Conservation (phyloP, 306 rosid species). For the Glycyrrhiza uralensis region DNA sequence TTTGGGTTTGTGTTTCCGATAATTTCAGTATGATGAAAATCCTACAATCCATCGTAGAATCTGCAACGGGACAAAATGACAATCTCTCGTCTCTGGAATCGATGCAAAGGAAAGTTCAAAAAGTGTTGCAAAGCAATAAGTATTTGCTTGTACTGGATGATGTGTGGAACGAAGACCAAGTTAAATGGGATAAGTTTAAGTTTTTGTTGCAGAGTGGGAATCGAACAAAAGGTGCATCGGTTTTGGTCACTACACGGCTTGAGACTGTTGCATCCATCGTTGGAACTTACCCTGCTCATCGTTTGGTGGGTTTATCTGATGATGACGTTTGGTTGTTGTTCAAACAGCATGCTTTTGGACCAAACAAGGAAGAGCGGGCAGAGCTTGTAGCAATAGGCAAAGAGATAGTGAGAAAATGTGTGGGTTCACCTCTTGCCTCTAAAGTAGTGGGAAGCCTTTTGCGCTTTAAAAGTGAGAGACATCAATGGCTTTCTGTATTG, state of each 20-base stretch:
- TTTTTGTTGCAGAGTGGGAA: neutral
- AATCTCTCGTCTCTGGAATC: neutral
- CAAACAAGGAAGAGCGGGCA: neutral
- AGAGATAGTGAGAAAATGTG: neutral
- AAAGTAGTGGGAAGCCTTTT: neutral
- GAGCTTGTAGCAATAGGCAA: neutral
- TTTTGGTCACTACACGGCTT: constrained; percentile 33
- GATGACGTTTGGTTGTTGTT: constrained; percentile 31
- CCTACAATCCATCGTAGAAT: neutral
- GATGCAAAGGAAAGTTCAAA: neutral
- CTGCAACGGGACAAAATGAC: neutral
- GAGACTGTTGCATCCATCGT: constrained; percentile 10
- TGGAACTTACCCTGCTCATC: neutral
- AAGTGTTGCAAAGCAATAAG: no score
- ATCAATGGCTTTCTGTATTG: neutral
- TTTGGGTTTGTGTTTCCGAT: constrained; percentile 25
- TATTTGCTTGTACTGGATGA: constrained; percentile 36
- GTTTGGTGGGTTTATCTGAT: neutral
- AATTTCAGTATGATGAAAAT: no score
- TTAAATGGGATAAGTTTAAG: constrained; percentile 23
- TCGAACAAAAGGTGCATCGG: constrained; percentile 7
- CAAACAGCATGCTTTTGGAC: constrained; percentile 22
- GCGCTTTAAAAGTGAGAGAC: neutral
- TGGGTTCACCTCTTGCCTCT: neutral
- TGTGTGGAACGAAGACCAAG: constrained; percentile 32